Conservation (phyloP, 1,284 basidiomycete genomes). For the Moesziomyces antarcticus region DNA sequence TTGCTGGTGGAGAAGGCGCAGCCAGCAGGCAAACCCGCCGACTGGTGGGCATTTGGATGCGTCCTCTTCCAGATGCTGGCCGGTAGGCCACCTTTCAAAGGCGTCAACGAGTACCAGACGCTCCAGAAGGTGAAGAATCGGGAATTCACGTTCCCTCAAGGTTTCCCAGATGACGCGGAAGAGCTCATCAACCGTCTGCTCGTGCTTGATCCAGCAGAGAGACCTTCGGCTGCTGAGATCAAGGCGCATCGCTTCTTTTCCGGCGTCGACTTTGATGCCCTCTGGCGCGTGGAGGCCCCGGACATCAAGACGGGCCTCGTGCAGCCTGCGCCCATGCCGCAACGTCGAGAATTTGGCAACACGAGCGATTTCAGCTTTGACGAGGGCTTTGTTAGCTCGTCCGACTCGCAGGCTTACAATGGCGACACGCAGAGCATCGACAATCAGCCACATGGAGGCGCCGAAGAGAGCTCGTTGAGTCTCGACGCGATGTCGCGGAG, state of each 20-base stretch:
- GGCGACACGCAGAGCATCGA: constrained; percentile 43
- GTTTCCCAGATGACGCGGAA: constrained; percentile 70
- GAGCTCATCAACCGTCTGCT: constrained; percentile 70
- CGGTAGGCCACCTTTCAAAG: constrained; percentile 72
- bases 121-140: constrained; percentile 73
- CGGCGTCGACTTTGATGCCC: constrained; percentile 35
- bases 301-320: constrained; percentile 46
- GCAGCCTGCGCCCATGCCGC: constrained; percentile 18
- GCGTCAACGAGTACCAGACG: constrained; percentile 73
- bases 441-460: constrained; percentile 7
- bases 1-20: constrained; percentile 77
- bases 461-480: constrained; percentile 20
- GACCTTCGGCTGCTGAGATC: constrained; percentile 41
- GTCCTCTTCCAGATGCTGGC: constrained; percentile 72
- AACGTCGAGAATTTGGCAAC: constrained; percentile 5
- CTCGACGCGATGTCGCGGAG: constrained; percentile 5
- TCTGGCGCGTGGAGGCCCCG: constrained; percentile 49
- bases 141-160: constrained; percentile 70
- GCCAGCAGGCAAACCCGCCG: constrained; percentile 69
- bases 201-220: constrained; percentile 60
- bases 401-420: constrained; percentile 35
- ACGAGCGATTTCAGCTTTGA: constrained; percentile 49
- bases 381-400: constrained; percentile 38
- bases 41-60: constrained; percentile 74
- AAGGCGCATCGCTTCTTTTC: constrained; percentile 53